A percentile compares a stretch with the other conserved stretches of the same genome.
Evolutionary conservation across 192 early-diverging fungal genomes (phyloP).

Genomic region (Backusella luteola): DNA sequence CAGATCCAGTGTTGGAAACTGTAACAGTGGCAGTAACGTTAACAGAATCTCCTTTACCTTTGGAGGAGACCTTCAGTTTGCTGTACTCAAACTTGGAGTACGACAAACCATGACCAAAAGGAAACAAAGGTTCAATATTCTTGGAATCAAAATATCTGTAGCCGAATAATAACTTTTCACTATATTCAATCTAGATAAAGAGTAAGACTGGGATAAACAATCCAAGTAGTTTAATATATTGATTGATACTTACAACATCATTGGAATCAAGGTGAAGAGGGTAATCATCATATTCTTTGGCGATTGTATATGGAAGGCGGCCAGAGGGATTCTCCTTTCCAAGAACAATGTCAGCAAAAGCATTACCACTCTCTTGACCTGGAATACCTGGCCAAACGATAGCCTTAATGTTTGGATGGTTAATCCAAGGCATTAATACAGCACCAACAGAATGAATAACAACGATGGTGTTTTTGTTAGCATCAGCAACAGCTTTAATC

Average conservation of each 20-base stretch:
- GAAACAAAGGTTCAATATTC: slow-evolving; percentile 50
- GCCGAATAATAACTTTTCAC: slow-evolving; percentile 52
- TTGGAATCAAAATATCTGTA: slow-evolving; percentile 52
- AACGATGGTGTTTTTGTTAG: slow-evolving; percentile 40
- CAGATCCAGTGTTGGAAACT: slow-evolving; percentile 30
- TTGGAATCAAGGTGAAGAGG: background rate
- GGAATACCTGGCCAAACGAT: slow-evolving; percentile 53
- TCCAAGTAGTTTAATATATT: too few species aligned
- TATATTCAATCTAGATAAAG: slow-evolving; percentile 47
- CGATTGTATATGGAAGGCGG: slow-evolving; percentile 65
- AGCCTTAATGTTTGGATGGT: slow-evolving; percentile 56
- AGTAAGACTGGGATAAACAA: background rate
- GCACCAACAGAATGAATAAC: slow-evolving; percentile 50
- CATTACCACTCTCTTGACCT: slow-evolving; percentile 64
- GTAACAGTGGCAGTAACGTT: slow-evolving; percentile 25
- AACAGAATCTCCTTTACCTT: background rate
- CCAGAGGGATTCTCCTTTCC: slow-evolving; percentile 59
- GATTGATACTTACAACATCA: background rate
- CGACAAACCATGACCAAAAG: slow-evolving; percentile 64
- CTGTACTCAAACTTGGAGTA: slow-evolving; percentile 61
- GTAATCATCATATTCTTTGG: slow-evolving; percentile 40
- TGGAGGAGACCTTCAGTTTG: slow-evolving; percentile 18
- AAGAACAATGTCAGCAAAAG: slow-evolving; percentile 63
- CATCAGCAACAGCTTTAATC: slow-evolving; percentile 39
- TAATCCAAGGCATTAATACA: slow-evolving; percentile 57